Conservation (phyloP, 352 stramenopile species). For the Phytophthora pinifolia region DNA sequence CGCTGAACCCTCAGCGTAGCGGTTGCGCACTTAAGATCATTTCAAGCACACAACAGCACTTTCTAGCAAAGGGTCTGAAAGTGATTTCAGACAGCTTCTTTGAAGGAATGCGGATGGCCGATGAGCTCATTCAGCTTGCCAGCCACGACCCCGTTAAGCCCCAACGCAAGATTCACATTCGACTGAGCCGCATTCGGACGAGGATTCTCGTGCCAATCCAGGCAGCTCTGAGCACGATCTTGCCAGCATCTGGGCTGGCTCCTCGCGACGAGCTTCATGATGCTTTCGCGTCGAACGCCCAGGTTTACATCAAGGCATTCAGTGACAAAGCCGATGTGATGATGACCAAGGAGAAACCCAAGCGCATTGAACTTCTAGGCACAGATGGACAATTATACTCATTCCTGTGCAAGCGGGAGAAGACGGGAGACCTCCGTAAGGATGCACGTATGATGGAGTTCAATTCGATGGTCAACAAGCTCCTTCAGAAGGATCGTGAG, state of each 20-base stretch:
- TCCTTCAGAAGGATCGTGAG: slow-evolving; percentile 93
- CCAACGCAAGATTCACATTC: slow-evolving; percentile 83
- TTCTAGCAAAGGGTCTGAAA: slow-evolving; percentile 57
- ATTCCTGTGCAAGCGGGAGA: slow-evolving; percentile 97
- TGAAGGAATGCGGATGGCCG: slow-evolving; percentile 89
- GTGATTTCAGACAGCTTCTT: slow-evolving; percentile 84
- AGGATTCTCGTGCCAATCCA: slow-evolving; percentile 84
- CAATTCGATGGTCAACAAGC: slow-evolving; percentile 99
- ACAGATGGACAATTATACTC: slow-evolving; percentile 77
- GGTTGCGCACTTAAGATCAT: slow-evolving; percentile 72
- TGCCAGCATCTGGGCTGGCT: slow-evolving; percentile 65
- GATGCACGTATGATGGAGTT: slow-evolving; percentile 99
- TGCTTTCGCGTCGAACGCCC: slow-evolving; percentile 62
- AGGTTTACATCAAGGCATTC: slow-evolving; percentile 90
- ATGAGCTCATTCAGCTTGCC: slow-evolving; percentile 94
- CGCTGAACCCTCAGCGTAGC: slow-evolving; percentile 76
- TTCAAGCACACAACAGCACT: slow-evolving; percentile 55
- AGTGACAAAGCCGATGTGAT: slow-evolving; percentile 95
- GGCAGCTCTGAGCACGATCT: slow-evolving; percentile 67
- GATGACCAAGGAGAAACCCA: slow-evolving; percentile 98
- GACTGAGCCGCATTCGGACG: slow-evolving; percentile 64
- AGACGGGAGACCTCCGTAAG: slow-evolving; percentile 99
- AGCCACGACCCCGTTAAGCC: slow-evolving; percentile 74
- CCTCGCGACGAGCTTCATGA: slow-evolving; percentile 50
- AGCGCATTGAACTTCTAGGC: slow-evolving; percentile 93